phyloP scores from a whole-genome alignment of 1,284 basidiomycete species.

The Ustilago tritici region DNA sequence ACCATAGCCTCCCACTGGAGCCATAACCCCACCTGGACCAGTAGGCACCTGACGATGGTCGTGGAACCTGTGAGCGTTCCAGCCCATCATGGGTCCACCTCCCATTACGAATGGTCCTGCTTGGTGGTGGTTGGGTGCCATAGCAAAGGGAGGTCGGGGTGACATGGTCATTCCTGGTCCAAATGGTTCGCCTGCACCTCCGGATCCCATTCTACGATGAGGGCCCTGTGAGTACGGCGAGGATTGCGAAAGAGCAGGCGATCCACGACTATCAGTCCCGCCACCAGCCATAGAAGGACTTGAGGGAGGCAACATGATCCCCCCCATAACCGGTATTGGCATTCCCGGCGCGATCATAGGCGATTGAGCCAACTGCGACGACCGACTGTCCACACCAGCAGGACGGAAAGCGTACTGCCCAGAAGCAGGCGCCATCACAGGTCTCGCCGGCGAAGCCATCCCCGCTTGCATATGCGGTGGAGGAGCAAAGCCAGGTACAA shows the following conservation, averaged over 20 bases:
- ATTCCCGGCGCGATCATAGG: conserved; percentile 48
- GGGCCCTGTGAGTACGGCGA: conserved; percentile 28
- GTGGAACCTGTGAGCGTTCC: conserved; percentile 42
- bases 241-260: conserved; percentile 30
- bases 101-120: conserved; percentile 34
- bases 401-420: conserved; percentile 31
- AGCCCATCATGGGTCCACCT: conserved; percentile 31
- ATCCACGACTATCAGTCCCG: conserved; percentile 21
- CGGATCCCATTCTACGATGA: conserved; percentile 35
- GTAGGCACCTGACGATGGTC: conserved; percentile 50
- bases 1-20: conserved; percentile 32
- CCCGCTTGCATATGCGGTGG: conserved; percentile 22
- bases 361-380: conserved; percentile 35
- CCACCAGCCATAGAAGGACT: conserved; percentile 26
- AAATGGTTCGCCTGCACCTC: conserved; percentile 21
- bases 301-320: conserved; percentile 34
- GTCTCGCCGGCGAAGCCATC: conserved; percentile 29
- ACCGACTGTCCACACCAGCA: conserved; percentile 21
- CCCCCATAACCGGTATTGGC: conserved; percentile 26
- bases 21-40: conserved; percentile 46
- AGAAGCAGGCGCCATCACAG: conserved; percentile 29
- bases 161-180: conserved; percentile 34
- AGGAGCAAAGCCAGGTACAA: conserved; percentile 29
- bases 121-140: conserved; percentile 34
- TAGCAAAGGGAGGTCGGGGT: conserved; percentile 31